Conservation (phyloP, 2,329 filamentous ascomycete species). For the Nigrograna mackinnonii region DNA sequence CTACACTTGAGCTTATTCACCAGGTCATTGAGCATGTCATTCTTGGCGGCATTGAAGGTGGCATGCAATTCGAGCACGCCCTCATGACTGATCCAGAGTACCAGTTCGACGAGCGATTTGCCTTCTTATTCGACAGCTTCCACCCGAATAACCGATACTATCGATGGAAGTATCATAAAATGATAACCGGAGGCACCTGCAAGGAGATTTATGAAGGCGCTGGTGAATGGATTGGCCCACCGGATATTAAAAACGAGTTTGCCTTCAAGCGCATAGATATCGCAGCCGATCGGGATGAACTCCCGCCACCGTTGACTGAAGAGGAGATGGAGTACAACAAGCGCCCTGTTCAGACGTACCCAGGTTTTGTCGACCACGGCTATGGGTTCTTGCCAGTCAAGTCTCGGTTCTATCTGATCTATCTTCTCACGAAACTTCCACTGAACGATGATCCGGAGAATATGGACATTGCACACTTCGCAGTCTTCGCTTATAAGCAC, state of each 20-base stretch:
- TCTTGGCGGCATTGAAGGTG: constrained; percentile 77
- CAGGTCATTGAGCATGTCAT: constrained; percentile 82
- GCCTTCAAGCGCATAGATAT: constrained; percentile 67
- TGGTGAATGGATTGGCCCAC: constrained; percentile 56
- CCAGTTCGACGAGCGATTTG: constrained; percentile 85
- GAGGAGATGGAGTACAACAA: too few species aligned
- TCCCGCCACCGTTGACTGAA: too few species aligned
- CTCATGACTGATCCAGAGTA: constrained; percentile 87
- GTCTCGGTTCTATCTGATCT: constrained; percentile 30
- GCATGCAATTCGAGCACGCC: constrained; percentile 86
- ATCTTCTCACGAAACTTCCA: constrained; percentile 81
- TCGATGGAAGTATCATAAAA: constrained; percentile 86
- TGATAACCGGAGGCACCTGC: constrained; percentile 62
- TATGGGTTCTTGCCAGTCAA: too few species aligned
- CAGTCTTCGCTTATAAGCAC: constrained; percentile 86
- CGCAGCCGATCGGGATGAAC: too few species aligned
- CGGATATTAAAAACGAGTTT: constrained; percentile 78
- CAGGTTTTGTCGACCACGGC: too few species aligned
- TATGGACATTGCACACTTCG: constrained; percentile 84
- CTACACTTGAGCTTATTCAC: constrained; percentile 81
- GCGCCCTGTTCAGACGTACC: too few species aligned
- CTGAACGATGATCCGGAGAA: constrained; percentile 74
- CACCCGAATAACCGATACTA: constrained; percentile 80
- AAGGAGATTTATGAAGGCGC: constrained; percentile 28
- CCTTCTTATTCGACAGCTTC: constrained; percentile 89